Evolutionary conservation across 257 asterid species (phyloP).

Genomic region (Sherardia arvensis): DNA sequence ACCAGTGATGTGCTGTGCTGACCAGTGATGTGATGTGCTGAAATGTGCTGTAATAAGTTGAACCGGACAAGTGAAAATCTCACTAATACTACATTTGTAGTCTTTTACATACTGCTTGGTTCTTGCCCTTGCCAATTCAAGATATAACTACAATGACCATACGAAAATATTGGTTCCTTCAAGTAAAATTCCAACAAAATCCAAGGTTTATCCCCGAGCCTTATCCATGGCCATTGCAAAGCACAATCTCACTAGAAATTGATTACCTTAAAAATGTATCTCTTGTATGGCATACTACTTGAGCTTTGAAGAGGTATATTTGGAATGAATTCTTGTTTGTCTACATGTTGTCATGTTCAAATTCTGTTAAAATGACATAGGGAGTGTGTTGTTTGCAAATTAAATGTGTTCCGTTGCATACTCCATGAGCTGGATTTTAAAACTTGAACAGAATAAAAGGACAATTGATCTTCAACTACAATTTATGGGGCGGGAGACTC

Average conservation of each 20-base stretch:
- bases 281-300: neutral
- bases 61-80: too few species aligned
- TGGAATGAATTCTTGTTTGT: neutral
- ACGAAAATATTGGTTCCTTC: neutral
- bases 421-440: neutral
- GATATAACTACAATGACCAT: neutral
- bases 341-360: neutral
- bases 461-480: neutral
- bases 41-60: too few species aligned
- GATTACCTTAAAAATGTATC: neutral
- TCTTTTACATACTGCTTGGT: neutral
- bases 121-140: neutral
- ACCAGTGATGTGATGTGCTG: too few species aligned
- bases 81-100: too few species aligned
- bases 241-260: neutral
- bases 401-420: neutral
- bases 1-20: too few species aligned
- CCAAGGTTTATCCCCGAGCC: neutral
- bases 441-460: neutral
- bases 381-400: neutral
- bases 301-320: neutral
- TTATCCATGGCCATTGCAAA: constrained; percentile 1
- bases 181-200: neutral
- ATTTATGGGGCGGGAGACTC: neutral
- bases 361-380: neutral